Conservation (phyloP, 2,329 filamentous ascomycete genomes). For the Stemphylium vesicarium region DNA sequence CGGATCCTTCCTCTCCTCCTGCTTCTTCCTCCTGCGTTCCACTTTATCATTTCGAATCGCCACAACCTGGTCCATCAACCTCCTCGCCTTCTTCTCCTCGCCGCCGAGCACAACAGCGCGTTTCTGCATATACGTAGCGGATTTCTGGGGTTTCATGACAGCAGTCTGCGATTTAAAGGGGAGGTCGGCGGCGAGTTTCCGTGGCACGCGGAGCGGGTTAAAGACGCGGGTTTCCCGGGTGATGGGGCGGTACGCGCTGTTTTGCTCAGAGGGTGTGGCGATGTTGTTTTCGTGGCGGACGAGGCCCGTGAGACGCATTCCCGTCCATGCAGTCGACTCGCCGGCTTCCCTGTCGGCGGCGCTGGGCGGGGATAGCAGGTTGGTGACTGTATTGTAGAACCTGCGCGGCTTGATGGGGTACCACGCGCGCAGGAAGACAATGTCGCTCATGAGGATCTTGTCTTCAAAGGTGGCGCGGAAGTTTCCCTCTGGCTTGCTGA, state of each 20-base stretch:
- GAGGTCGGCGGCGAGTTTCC: constrained; percentile 78
- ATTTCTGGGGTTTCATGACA: constrained; percentile 78
- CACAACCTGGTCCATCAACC: constrained; percentile 90
- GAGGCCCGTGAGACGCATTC: constrained; percentile 93
- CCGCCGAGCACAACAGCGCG: constrained; percentile 83
- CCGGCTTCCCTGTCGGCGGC: constrained; percentile 28
- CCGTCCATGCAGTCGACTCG: constrained; percentile 69
- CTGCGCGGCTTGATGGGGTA: constrained; percentile 93
- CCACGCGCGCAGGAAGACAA: constrained; percentile 96
- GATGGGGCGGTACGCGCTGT: constrained; percentile 79
- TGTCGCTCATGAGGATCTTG: constrained; percentile 95
- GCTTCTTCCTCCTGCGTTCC: constrained; percentile 80
- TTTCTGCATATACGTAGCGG: constrained; percentile 90
- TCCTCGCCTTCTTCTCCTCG: constrained; percentile 87
- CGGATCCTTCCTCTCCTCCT: constrained; percentile 82
- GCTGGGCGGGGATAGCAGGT: constrained; percentile 71
- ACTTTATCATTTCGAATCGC: constrained; percentile 90
- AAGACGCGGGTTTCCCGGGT: constrained; percentile 59
- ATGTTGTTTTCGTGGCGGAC: constrained; percentile 79
- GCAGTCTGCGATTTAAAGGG: constrained; percentile 93
- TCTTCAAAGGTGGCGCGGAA: constrained; percentile 98
- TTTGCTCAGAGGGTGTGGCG: constrained; percentile 77
- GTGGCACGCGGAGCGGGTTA: constrained; percentile 73
- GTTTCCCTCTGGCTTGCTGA: constrained; percentile 91
- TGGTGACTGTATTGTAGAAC: constrained; percentile 96